Evolutionary conservation across 2,329 filamentous ascomycete genomes (phyloP).

Genomic region (Emmonsia crescens): DNA sequence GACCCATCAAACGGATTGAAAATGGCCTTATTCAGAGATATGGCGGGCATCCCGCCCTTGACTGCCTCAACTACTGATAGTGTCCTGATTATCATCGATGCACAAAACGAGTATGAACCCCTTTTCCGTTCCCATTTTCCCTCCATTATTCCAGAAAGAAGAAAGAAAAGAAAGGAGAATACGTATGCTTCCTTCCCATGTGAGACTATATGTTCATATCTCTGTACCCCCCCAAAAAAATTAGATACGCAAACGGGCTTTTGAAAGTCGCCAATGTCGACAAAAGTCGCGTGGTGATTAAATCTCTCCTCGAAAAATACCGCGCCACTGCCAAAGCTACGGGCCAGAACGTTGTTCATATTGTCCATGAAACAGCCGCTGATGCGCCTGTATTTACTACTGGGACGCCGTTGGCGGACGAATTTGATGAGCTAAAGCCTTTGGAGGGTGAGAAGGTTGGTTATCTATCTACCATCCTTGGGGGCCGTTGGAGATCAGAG

Average conservation of each 20-base stretch:
- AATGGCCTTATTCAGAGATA: conserved; percentile 35
- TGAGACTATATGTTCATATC: background rate
- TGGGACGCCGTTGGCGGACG: conserved; percentile 46
- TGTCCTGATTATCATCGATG: conserved; percentile 57
- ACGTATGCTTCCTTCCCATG: background rate
- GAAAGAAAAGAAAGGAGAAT: no score
- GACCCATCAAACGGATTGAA: background rate
- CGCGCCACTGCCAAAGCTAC: conserved; percentile 38
- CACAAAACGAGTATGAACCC: conserved; percentile 55
- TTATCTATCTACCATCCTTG: background rate
- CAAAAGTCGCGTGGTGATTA: conserved; percentile 46
- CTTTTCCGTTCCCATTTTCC: background rate
- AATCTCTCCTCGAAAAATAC: conserved; percentile 48
- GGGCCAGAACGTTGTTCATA: conserved; percentile 45
- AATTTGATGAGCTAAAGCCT: conserved; percentile 50
- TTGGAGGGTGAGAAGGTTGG: conserved; percentile 43
- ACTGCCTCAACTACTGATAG: conserved; percentile 49
- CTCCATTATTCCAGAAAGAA: background rate
- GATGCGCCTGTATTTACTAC: conserved; percentile 58
- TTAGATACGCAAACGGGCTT: conserved; percentile 41
- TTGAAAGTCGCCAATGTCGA: conserved; percentile 46
- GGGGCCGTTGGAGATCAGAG: background rate
- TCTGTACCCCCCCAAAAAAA: background rate
- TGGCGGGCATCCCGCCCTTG: conserved; percentile 45
- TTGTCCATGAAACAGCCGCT: conserved; percentile 48